These are phyloP conservation scores for Vaccinium macrocarpon DNA, from an alignment of 148 eudicot genomes.

Conservation along the genomic window DNA sequence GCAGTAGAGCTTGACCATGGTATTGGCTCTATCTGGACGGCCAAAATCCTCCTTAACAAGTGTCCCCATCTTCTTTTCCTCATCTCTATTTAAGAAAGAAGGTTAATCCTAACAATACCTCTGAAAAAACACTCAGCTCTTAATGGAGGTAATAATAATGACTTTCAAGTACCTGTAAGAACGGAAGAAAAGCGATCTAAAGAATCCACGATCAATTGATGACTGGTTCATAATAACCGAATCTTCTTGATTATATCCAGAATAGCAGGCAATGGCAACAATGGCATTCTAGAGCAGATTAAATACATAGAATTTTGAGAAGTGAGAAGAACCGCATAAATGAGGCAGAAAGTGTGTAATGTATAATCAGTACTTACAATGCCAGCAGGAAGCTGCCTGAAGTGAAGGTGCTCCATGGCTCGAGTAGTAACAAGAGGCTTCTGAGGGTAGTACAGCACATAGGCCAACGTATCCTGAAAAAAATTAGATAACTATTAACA, in stretches of 20 bases:
- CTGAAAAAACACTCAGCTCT: neutral
- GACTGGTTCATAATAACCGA: constrained; percentile 99
- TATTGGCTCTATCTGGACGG: constrained; percentile 87
- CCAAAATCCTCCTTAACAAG: constrained; percentile 94
- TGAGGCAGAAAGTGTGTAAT: neutral
- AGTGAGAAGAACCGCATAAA: constrained; percentile 4
- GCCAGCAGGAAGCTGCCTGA: constrained; percentile 98
- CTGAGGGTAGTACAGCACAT: constrained; percentile 95
- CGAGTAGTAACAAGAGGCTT: constrained; percentile 98
- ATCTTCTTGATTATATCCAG: constrained; percentile 98
- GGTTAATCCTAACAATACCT: neutral
- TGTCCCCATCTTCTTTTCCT: constrained; percentile 99
- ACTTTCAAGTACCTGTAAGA: constrained; percentile 59
- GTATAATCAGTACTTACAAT: constrained; percentile 43
- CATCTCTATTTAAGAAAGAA: constrained; percentile 51
- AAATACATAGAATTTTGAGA: constrained; percentile 7
- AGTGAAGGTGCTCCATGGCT: constrained; percentile 98
- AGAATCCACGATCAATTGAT: constrained; percentile 93
- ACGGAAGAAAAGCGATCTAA: constrained; percentile 91
- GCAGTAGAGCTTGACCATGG: constrained; percentile 53
- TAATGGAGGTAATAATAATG: neutral
- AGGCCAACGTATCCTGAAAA: constrained; percentile 88
- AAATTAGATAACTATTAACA: constrained; percentile 5
- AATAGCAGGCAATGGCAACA: constrained; percentile 93
- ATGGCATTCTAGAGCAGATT: constrained; percentile 67